Base-by-base conservation (phyloP, 106 monocot genomes). In the Phalaenopsis aphrodite region DNA sequence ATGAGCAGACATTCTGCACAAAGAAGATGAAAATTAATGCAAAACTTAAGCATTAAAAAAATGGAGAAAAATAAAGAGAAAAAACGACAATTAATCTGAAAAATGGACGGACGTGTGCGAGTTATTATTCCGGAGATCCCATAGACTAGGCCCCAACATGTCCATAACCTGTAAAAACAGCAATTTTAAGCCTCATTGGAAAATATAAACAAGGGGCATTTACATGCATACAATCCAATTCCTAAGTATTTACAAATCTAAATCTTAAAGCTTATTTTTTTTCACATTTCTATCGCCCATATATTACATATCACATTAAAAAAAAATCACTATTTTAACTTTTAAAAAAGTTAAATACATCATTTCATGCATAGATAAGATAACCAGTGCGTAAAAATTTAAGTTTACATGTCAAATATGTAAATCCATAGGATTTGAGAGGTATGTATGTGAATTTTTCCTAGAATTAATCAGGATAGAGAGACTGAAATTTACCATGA, bases 111-210 rank as follows among this genome's bases (percentile, higher is more conserved):
- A 91, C 94, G 86, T 80, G 71, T 89, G 91, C 41, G 88, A 85
- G 77, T 87, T 88, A 76, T 83, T 90, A 81, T 88, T 94, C 94
- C 94, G 91, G 55, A 94, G 88, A 91, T 94, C 91, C 91, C 91
- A 94, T 55, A 94, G 85, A 85, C 94, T 94, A 18, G 94, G 94
- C 18, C 94, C 94, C 67, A 94, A 77, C 88, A 94, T 91, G 84
- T 94, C 94, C 94, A 94, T 94, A 56, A 94, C 88, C 94, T 94
- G 76, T 72, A 85, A 39, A 81, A 17, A 65, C 38, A 69, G 15
- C 69, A 36, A 69, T 38, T 4, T 69, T 69, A 69, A 69, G 12
- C 36, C 15, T 69, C 9, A 3, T 39, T 12, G 39, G 39, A 69
- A 14, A 69, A 69, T 69, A 30, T 30, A 30, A 30, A 30, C 30